Conservation (phyloP, 2,329 filamentous ascomycete species). For the Aspergillus fijiensis region DNA sequence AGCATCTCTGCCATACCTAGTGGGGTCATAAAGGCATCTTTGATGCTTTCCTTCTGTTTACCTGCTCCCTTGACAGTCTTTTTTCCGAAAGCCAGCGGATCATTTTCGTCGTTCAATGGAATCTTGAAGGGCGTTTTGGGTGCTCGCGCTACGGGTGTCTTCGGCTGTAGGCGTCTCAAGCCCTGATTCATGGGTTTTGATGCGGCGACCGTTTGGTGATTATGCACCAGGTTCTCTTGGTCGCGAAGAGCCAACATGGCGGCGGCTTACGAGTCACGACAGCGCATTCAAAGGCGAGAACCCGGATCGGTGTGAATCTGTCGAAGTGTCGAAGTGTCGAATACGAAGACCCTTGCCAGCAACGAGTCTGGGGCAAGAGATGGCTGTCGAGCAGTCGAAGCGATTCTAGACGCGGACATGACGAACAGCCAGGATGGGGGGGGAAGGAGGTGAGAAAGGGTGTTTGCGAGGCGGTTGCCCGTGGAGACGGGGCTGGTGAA, state of each 20-base stretch:
- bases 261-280: conserved; percentile 20
- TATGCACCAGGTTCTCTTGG: conserved; percentile 83
- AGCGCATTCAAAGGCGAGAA: conserved; percentile 20
- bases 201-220: conserved; percentile 67
- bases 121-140: conserved; percentile 82
- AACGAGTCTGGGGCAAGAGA: not conserved
- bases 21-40: conserved; percentile 73
- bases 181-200: conserved; percentile 71
- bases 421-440: conserved; percentile 9
- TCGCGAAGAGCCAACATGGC: conserved; percentile 76
- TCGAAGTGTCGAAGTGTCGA: conserved; percentile 1
- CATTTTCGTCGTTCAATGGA: conserved; percentile 82
- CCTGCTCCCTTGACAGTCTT: conserved; percentile 56
- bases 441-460: not conserved
- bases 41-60: conserved; percentile 60
- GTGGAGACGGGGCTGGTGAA: conserved; percentile 35
- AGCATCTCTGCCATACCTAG: conserved; percentile 58
- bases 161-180: conserved; percentile 62
- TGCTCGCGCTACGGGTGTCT: conserved; percentile 73
- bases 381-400: conserved; percentile 5
- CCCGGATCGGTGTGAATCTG: not conserved
- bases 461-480: conserved; percentile 39
- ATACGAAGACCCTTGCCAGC: conserved; percentile 5
- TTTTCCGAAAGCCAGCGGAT: conserved; percentile 60
- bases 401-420: conserved; percentile 24